Conservation (phyloP, 1,139 yeast species). For the Yamadazyma diospyri region DNA sequence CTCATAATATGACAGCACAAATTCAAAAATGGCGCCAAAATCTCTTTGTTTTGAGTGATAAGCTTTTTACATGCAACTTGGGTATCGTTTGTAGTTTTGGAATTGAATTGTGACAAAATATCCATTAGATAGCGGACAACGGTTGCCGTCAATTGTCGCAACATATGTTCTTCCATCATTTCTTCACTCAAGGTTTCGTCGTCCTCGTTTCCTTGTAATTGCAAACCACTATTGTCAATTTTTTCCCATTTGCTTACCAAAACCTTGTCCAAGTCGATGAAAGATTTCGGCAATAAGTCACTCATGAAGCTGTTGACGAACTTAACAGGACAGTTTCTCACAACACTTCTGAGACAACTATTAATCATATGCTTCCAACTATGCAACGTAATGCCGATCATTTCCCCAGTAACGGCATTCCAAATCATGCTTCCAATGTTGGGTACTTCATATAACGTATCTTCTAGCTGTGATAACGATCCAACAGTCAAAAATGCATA, state of each 20-base stretch:
- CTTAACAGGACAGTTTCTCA: slow-evolving; percentile 81
- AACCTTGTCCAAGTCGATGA: slow-evolving; percentile 67
- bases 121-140: slow-evolving; percentile 89
- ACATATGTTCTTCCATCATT: slow-evolving; percentile 95
- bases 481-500: slow-evolving; percentile 90
- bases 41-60: slow-evolving; percentile 60
- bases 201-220: slow-evolving; percentile 63
- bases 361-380: slow-evolving; percentile 97
- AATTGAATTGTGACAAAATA: slow-evolving; percentile 69
- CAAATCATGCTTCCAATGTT: slow-evolving; percentile 71
- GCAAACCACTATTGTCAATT: slow-evolving; percentile 67
- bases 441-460: slow-evolving; percentile 83
- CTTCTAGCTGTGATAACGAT: slow-evolving; percentile 86
- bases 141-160: slow-evolving; percentile 89
- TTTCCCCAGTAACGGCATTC: slow-evolving; percentile 85
- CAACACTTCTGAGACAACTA: slow-evolving; percentile 78
- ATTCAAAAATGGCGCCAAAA: slow-evolving; percentile 76
- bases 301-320: slow-evolving; percentile 68
- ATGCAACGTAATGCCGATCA: slow-evolving; percentile 84
- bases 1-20: slow-evolving; percentile 73
- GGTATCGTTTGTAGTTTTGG: slow-evolving; percentile 47
- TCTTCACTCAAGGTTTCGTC: slow-evolving; percentile 92
- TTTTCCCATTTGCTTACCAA: slow-evolving; percentile 72
- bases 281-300: slow-evolving; percentile 72
- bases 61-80: slow-evolving; percentile 64